phyloP scores from a whole-genome alignment of 495 filamentous ascomycete species.

The Tuber umbilicatum region DNA sequence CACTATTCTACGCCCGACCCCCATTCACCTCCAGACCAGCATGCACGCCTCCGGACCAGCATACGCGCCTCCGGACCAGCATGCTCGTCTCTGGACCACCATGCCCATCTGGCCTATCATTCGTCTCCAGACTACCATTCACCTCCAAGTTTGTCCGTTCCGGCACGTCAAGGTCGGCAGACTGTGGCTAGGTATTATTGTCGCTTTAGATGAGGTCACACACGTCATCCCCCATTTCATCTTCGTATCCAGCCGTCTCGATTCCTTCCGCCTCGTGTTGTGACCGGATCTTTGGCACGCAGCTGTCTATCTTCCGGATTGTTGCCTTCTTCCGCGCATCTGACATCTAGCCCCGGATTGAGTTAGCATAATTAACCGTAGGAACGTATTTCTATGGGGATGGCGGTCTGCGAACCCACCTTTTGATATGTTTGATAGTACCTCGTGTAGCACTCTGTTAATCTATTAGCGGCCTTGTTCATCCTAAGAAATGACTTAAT shows the following conservation, averaged over 20 bases:
- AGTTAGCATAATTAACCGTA: background rate
- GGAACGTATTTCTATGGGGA: background rate
- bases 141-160: too few species aligned
- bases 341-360: background rate
- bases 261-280: background rate
- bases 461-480: background rate
- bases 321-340: background rate
- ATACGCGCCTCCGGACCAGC: too few species aligned
- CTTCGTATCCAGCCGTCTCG: background rate
- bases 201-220: background rate
- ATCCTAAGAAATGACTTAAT: background rate
- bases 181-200: background rate
- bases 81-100: fast-evolving
- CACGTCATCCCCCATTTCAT: background rate
- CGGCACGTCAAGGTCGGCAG: too few species aligned
- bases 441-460: background rate
- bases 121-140: too few species aligned
- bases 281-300: background rate
- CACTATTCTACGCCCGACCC: background rate
- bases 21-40: background rate
- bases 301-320: background rate
- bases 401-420: background rate
- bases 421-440: background rate
- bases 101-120: too few species aligned
- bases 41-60: too few species aligned